Percentiles rank a stretch among this genome's conserved stretches.
Evolutionary conservation across 1,284 basidiomycete genomes (phyloP).

Genomic region (Fomitopsis betulina): DNA sequence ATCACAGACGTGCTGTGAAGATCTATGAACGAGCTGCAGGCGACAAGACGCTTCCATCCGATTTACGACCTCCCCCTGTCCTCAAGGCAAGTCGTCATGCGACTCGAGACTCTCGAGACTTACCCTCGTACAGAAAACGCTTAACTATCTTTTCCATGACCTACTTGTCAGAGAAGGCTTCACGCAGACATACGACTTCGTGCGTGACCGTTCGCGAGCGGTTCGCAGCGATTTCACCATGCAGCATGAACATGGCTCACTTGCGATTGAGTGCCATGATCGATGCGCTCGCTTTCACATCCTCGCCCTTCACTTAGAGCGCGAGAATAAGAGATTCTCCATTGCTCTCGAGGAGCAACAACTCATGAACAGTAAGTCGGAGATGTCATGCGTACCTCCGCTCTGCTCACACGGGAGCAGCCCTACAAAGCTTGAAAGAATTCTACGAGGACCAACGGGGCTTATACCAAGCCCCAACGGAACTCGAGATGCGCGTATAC

Average conservation of each 20-base stretch:
- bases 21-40: slow-evolving; percentile 95
- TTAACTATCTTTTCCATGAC: slow-evolving; percentile 89
- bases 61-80: slow-evolving; percentile 84
- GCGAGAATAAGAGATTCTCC: slow-evolving; percentile 58
- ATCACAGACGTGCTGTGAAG: slow-evolving; percentile 87
- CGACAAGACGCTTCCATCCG: slow-evolving; percentile 88
- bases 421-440: slow-evolving; percentile 87
- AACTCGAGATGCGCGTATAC: slow-evolving; percentile 95
- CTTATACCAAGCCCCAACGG: slow-evolving; percentile 67
- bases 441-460: slow-evolving; percentile 86
- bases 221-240: slow-evolving; percentile 95
- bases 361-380: slow-evolving; percentile 77
- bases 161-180: slow-evolving; percentile 72
- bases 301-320: slow-evolving; percentile 76
- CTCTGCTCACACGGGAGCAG: slow-evolving; percentile 34
- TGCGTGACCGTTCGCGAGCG: slow-evolving; percentile 89
- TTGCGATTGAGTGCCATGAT: slow-evolving; percentile 89
- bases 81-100: slow-evolving; percentile 55
- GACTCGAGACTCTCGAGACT: not conserved
- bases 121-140: slow-evolving; percentile 55
- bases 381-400: not conserved
- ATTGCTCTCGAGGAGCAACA: slow-evolving; percentile 83
- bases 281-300: slow-evolving; percentile 95
- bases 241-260: slow-evolving; percentile 75
- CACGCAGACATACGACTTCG: slow-evolving; percentile 74